Evolutionary conservation across 805 yeast genomes (phyloP).

Genomic region (Sugiyamaella floridensis): DNA sequence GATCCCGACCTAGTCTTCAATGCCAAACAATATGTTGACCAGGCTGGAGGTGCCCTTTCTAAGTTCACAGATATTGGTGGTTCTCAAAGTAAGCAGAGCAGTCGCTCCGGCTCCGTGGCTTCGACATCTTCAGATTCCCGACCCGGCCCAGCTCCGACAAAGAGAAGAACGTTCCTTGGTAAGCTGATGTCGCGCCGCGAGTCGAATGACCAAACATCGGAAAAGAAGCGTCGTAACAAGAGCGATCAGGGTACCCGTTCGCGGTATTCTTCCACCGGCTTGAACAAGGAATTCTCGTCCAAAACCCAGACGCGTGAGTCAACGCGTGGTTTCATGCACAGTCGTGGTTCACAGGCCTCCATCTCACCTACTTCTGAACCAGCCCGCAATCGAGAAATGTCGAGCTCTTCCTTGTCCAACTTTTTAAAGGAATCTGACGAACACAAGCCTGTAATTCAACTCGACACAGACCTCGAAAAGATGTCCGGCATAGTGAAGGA

Average conservation of each 20-base stretch:
- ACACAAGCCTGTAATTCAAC: constrained; percentile 9
- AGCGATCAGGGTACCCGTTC: neutral
- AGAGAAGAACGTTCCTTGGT: constrained; percentile 12
- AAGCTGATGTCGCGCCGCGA: constrained; percentile 19
- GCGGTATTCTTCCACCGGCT: neutral
- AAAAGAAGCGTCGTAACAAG: neutral
- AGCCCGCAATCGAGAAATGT: neutral
- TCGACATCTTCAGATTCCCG: constrained; percentile 10
- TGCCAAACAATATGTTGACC: constrained; percentile 5
- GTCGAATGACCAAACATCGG: constrained; percentile 1
- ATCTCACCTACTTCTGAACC: neutral
- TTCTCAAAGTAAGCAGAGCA: neutral
- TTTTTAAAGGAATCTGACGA: neutral
- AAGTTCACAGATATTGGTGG: neutral
- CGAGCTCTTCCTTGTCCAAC: neutral
- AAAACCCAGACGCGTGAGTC: neutral
- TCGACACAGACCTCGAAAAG: constrained; percentile 44
- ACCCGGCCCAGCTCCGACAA: neutral
- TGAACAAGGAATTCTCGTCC: neutral
- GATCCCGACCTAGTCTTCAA: constrained; percentile 21
- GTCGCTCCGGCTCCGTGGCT: constrained; percentile 16
- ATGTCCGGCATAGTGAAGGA: constrained; percentile 43
- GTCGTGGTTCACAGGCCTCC: neutral
- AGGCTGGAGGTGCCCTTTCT: neutral
- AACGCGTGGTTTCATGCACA: neutral